phyloP scores from a whole-genome alignment of 106 monocot species.

The Dactylorhiza incarnata region DNA sequence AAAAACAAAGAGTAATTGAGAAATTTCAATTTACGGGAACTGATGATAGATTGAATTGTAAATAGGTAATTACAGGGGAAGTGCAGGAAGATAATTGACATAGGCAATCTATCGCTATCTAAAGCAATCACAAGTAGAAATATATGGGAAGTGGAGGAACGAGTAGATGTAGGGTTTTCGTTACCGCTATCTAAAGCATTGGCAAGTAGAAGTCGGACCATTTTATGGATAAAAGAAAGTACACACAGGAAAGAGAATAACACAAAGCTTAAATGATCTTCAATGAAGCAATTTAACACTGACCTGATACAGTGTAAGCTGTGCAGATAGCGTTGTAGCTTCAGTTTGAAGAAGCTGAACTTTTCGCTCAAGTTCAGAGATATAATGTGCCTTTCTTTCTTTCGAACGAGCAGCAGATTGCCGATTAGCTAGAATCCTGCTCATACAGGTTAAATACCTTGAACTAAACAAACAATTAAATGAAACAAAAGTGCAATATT shows the following conservation, averaged over 20 bases:
- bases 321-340: slow-evolving; percentile 37
- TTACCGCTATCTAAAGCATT: too few relatives aligned
- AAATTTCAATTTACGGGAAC: too few relatives aligned
- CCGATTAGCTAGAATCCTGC: slow-evolving; percentile 32
- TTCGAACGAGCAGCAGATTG: slow-evolving; percentile 37
- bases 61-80: background rate
- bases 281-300: background rate
- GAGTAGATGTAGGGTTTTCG: too few relatives aligned
- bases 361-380: slow-evolving; percentile 34
- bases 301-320: slow-evolving; percentile 30
- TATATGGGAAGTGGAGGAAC: background rate
- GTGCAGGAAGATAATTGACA: background rate
- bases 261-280: background rate
- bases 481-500: too few relatives aligned
- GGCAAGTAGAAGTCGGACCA: too few relatives aligned
- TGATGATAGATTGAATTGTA: background rate
- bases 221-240: too few relatives aligned
- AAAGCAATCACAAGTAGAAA: background rate
- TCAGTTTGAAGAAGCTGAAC: slow-evolving; percentile 35
- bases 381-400: slow-evolving; percentile 32
- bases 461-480: too few relatives aligned
- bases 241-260: background rate
- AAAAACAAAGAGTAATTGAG: background rate
- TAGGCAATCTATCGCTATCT: background rate
- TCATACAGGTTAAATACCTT: too few relatives aligned